Percentiles rank a stretch among this genome's conserved stretches.
phyloP scores from a whole-genome alignment of 495 filamentous ascomycete species.

The Penicillium crystallinum region DNA sequence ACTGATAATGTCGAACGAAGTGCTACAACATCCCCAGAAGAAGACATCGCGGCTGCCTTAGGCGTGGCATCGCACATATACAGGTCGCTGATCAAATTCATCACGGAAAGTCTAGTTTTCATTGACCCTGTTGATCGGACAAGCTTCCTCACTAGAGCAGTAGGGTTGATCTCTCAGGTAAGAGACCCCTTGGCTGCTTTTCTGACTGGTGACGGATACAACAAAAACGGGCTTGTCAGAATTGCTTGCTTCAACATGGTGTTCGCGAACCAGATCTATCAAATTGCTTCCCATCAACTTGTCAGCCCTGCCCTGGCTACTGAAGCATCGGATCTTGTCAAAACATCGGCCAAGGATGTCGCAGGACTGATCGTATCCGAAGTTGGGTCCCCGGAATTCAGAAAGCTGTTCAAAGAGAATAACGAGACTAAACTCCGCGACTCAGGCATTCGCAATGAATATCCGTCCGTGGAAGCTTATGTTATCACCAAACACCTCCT shows the following conservation, averaged over 20 bases:
- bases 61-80: constrained; percentile 15
- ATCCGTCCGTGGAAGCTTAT: constrained; percentile 57
- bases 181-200: constrained; percentile 24
- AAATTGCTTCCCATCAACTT: constrained; percentile 36
- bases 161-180: constrained; percentile 24
- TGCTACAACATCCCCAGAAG: constrained; percentile 1
- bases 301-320: constrained; percentile 19
- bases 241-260: constrained; percentile 33
- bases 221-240: constrained; percentile 15
- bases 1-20: constrained; percentile 22
- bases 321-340: constrained; percentile 27
- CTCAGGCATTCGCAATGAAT: constrained; percentile 57
- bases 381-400: constrained; percentile 47
- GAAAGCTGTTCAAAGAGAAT: constrained; percentile 58
- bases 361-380: constrained; percentile 35
- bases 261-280: constrained; percentile 38
- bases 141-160: constrained; percentile 32
- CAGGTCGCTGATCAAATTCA: constrained; percentile 41
- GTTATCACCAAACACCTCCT: constrained; percentile 61
- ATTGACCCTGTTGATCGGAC: constrained; percentile 46
- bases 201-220: constrained; percentile 12
- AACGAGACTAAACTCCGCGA: constrained; percentile 52
- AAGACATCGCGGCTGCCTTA: background rate
- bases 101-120: constrained; percentile 47
- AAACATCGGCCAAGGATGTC: constrained; percentile 26